Evolutionary conservation across 2,329 filamentous ascomycete genomes (phyloP).

Genomic region (Trichoderma simmonsii): DNA sequence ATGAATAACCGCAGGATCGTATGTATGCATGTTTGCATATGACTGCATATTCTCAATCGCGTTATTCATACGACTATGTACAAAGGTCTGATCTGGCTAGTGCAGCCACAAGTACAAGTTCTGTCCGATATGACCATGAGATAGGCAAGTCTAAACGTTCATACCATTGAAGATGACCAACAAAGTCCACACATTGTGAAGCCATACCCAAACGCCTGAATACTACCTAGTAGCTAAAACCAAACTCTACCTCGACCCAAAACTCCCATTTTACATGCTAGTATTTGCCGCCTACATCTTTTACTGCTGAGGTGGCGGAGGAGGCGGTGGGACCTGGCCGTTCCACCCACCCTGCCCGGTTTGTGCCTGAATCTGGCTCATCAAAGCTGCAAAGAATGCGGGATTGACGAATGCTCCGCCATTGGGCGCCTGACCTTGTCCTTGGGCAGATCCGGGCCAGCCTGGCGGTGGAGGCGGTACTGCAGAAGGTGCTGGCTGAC

Average conservation of each 20-base stretch:
- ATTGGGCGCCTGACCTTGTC: constrained; percentile 32
- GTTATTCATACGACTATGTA: not conserved
- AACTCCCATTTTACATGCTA: not conserved
- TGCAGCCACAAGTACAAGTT: not conserved
- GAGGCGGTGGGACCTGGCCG: constrained; percentile 11
- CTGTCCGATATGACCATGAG: not conserved
- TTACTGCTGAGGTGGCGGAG: constrained; percentile 12
- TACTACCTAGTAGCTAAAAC: too few species aligned
- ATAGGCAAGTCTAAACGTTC: not conserved
- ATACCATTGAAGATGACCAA: not conserved
- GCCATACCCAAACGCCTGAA: not conserved
- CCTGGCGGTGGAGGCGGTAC: constrained; percentile 37
- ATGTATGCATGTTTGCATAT: not conserved
- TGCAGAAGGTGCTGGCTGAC: constrained; percentile 26
- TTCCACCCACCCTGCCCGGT: constrained; percentile 16
- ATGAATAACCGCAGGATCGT: not conserved
- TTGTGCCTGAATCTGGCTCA: constrained; percentile 43
- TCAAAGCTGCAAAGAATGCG: constrained; percentile 51
- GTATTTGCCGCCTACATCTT: not conserved
- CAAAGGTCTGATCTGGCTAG: not conserved
- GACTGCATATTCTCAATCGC: not conserved
- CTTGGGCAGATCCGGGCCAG: constrained; percentile 33
- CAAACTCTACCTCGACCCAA: not conserved
- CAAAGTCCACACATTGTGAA: not conserved
- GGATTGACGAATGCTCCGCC: constrained; percentile 54